Evolutionary conservation across 352 stramenopile genomes (phyloP), one percentile per base, ranked within the genome.

Genomic region (Phytophthora litchii): DNA sequence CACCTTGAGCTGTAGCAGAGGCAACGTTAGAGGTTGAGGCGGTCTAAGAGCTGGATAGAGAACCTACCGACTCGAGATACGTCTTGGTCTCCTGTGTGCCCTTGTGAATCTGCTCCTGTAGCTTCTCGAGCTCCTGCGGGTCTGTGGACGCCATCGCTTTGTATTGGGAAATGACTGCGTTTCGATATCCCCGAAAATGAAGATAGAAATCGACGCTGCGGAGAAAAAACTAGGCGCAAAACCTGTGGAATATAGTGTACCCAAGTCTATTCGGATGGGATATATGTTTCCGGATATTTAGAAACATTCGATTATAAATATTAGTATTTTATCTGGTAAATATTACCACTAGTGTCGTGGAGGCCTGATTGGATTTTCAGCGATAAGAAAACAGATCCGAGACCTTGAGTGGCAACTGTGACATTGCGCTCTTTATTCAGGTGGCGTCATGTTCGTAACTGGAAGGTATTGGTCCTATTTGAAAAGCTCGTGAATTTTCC

Each of bases 31-130:
- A 3, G 23, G 3, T 27, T 27, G 23, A 27, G 23, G 5, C 23
- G 23, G 23, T 27, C 5, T 27, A 5, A 27, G 23, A 5, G 23
- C 23, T n/a, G n/a, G 8, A 27, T 20, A 55, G 14, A 34, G 4
- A 8, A 2, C 60, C 21, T 62, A 83, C 74, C 63, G 67, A 69
- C 29, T 66, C 69, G 35, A 90, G 64, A 49, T 92, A 90, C 62
- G 78, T 83, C 70, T 88, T 89, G 64, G 83, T 89, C 67, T 90
- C 80, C 53, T 89, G 72, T 11, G 81, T 69, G 52, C 83, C 78
- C 57, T 86, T 74, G 38, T 83, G 63, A 55, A 91, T 86, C 67
- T 88, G 78, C 59, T 79, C 60, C 64, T 89, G 78, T 31, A 91
- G 70, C 67, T 88, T 83, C 52, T 81, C 65, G 27, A 90, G 61